Evolutionary conservation across 2,329 filamentous ascomycete genomes (phyloP).

Genomic region (Cladosporium colombiae): DNA sequence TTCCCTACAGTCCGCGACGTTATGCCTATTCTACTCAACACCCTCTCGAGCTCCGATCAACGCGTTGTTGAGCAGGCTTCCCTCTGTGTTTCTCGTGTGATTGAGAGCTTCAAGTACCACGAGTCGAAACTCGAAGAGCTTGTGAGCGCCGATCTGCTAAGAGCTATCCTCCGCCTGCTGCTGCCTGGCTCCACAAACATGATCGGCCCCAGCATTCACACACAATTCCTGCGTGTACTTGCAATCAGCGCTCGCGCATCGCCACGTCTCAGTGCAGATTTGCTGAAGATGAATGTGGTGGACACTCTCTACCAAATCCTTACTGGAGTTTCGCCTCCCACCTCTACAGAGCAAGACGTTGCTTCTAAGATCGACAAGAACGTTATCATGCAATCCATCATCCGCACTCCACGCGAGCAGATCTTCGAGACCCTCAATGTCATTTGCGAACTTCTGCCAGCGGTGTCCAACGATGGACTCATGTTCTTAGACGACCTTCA

Average conservation of each 20-base stretch:
- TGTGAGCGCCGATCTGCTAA: conserved; percentile 82
- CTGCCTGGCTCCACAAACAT: conserved; percentile 94
- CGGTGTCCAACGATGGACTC: conserved; percentile 61
- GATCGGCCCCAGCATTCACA: conserved; percentile 91
- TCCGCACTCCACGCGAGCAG: conserved; percentile 92
- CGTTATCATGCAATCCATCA: conserved; percentile 96
- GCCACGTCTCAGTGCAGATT: conserved; percentile 79
- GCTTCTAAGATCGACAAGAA: conserved; percentile 91
- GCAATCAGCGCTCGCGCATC: conserved; percentile 89
- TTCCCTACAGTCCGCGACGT: conserved; percentile 90
- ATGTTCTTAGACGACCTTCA: conserved; percentile 53
- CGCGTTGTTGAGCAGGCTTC: conserved; percentile 96
- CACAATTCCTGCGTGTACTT: conserved; percentile 88
- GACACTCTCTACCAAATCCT: conserved; percentile 97
- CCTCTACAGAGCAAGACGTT: conserved; percentile 68
- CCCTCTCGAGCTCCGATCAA: conserved; percentile 88
- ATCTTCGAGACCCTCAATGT: conserved; percentile 97
- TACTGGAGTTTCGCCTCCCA: conserved; percentile 89
- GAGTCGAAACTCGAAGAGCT: conserved; percentile 87
- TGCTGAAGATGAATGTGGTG: conserved; percentile 95
- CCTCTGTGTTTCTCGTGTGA: conserved; percentile 89
- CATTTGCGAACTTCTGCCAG: conserved; percentile 89
- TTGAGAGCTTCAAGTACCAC: conserved; percentile 93
- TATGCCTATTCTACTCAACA: conserved; percentile 92
- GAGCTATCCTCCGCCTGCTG: conserved; percentile 80